Evolutionary conservation across 768 basidiomycete species (phyloP).

Genomic region (Panellus pusillus): DNA sequence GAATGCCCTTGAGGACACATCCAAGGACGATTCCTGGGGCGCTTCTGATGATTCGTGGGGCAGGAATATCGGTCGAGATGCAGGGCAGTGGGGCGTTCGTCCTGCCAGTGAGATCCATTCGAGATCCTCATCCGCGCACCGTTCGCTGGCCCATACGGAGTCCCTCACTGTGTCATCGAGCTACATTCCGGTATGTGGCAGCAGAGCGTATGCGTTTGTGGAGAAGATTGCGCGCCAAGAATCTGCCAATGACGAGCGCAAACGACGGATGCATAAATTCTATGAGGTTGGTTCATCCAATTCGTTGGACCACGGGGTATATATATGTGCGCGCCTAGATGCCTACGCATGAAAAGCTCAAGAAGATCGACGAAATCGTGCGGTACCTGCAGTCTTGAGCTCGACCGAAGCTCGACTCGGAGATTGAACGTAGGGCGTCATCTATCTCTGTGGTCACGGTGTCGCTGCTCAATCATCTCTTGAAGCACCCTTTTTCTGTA

Average conservation of each 20-base stretch:
- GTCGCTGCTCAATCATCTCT: no score
- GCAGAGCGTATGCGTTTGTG: conserved; percentile 11
- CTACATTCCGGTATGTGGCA: not conserved
- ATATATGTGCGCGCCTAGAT: conserved; percentile 36
- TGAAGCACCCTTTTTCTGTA: no score
- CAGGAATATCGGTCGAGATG: conserved; percentile 6
- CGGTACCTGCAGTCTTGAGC: conserved; percentile 31
- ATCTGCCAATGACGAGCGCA: conserved; percentile 33
- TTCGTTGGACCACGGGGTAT: not conserved
- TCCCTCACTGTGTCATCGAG: conserved; percentile 2
- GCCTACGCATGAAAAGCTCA: conserved; percentile 53
- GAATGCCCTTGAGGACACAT: conserved; percentile 7
- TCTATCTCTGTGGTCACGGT: no score
- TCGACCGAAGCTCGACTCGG: not conserved
- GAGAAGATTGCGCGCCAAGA: conserved; percentile 15
- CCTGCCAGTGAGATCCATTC: conserved; percentile 1
- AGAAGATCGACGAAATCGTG: conserved; percentile 51
- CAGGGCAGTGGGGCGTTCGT: conserved; percentile 6
- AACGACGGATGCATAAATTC: conserved; percentile 49
- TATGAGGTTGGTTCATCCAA: conserved; percentile 40
- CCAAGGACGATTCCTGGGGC: conserved; percentile 9
- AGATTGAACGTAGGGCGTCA: conserved; percentile 17
- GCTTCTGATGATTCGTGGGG: conserved; percentile 4
- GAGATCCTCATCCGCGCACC: conserved; percentile 1
- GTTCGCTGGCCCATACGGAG: conserved; percentile 1